These are phyloP conservation scores for Rhizophora apiculata DNA, from an alignment of 345 rosid species.

Conservation along the genomic window DNA sequence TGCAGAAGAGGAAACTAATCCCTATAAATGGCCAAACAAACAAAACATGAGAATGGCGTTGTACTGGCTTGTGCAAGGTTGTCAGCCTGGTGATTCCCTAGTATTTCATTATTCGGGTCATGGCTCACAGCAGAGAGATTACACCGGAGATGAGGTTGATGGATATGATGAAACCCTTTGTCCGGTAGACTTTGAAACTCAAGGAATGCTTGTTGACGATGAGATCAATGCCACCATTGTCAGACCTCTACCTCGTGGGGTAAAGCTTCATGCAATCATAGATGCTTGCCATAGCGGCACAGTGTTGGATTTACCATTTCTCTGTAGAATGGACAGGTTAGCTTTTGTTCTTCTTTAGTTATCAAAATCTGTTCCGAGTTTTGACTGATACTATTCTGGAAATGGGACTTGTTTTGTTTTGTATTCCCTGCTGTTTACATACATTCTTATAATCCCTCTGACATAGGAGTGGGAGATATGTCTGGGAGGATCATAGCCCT, in stretches of 20 bases:
- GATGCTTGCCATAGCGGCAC: conserved; percentile 98
- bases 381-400: neutral
- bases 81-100: conserved; percentile 76
- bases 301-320: conserved; percentile 70
- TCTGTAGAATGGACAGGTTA: conserved; percentile 85
- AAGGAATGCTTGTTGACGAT: conserved; percentile 84
- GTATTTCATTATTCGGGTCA: conserved; percentile 92
- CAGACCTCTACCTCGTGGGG: conserved; percentile 80
- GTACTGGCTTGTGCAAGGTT: conserved; percentile 68
- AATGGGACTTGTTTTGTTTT: neutral
- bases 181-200: conserved; percentile 57
- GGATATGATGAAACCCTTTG: conserved; percentile 91
- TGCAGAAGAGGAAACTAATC: conserved; percentile 84
- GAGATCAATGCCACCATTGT: conserved; percentile 81
- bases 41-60: conserved; percentile 67
- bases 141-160: conserved; percentile 68
- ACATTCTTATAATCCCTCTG: neutral
- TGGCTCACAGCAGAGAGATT: conserved; percentile 66
- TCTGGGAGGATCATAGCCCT: conserved; percentile 88
- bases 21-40: conserved; percentile 55
- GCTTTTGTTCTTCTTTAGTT: neutral
- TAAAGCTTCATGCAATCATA: conserved; percentile 76
- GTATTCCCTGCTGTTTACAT: neutral
- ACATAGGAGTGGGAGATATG: conserved; percentile 49
- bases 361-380: neutral